phyloP scores from a whole-genome alignment of 176 grass and related monocot genomes.

The Triticum dicoccoides region DNA sequence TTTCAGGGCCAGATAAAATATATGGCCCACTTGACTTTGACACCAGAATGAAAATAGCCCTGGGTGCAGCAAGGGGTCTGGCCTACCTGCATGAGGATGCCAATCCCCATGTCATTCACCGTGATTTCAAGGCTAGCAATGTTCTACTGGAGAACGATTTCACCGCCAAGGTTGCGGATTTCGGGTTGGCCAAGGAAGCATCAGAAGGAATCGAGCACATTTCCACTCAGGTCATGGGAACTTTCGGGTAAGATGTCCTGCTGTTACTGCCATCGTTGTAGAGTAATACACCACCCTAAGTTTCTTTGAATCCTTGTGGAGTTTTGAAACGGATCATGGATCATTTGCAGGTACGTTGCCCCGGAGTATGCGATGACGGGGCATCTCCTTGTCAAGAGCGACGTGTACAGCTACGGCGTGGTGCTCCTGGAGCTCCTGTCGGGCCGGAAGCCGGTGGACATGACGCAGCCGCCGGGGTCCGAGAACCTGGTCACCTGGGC shows the following conservation, averaged over 20 bases:
- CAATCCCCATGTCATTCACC: constrained; percentile 89
- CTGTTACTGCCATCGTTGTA: neutral
- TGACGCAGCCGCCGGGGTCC: constrained; percentile 63
- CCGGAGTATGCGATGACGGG: constrained; percentile 99
- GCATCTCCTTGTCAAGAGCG: constrained; percentile 89
- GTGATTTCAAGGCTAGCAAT: constrained; percentile 96
- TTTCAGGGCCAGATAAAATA: constrained; percentile 69
- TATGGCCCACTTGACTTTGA: constrained; percentile 71
- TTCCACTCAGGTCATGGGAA: constrained; percentile 94
- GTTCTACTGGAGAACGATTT: constrained; percentile 89
- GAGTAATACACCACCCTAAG: neutral
- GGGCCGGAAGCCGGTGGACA: constrained; percentile 82
- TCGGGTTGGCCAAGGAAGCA: constrained; percentile 86
- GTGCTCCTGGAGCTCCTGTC: constrained; percentile 93
- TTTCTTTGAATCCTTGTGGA: neutral
- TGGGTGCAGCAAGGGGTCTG: constrained; percentile 85
- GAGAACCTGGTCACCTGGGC: constrained; percentile 96
- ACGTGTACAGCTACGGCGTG: constrained; percentile 98
- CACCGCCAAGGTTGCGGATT: constrained; percentile 88
- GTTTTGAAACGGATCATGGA: neutral
- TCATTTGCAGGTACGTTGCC: constrained; percentile 80
- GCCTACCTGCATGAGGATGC: constrained; percentile 95
- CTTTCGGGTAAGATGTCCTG: constrained; percentile 68
- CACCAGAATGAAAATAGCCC: constrained; percentile 80
- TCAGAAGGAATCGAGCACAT: constrained; percentile 75